A percentile compares a stretch with the other conserved stretches of the same genome.
Conservation (phyloP, 441 rosid genomes). For the Jatropha podagrica region DNA sequence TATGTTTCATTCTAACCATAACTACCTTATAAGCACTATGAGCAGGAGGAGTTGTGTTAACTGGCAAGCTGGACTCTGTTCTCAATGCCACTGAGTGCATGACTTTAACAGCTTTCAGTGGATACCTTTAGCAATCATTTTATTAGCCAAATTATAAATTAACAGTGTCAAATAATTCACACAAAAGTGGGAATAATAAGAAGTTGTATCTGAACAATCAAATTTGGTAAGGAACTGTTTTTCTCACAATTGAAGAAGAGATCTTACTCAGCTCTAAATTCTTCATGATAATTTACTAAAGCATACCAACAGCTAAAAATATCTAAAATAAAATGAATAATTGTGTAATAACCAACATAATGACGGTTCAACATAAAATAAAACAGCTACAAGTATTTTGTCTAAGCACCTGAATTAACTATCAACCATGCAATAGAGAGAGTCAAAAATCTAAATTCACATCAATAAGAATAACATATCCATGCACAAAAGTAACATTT, state of each 20-base stretch:
- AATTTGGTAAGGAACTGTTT: not conserved
- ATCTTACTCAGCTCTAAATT: not conserved
- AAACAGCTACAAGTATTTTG: not conserved
- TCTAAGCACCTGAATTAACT: not conserved
- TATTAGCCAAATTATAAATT: not conserved
- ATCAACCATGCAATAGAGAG: not conserved
- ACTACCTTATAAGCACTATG: constrained; percentile 59
- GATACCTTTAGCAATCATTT: constrained; percentile 56
- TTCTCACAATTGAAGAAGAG: not conserved
- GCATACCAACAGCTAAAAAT: not conserved
- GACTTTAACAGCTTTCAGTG: constrained; percentile 88
- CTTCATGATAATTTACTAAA: not conserved
- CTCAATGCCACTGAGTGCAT: constrained; percentile 92
- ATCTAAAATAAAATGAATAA: not conserved
- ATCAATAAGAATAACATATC: not conserved
- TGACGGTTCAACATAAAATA: not conserved
- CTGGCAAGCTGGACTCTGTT: constrained; percentile 80
- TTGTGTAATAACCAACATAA: not conserved
- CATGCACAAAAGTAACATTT: not conserved
- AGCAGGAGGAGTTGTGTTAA: constrained; percentile 51
- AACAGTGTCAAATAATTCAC: not conserved
- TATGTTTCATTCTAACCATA: constrained; percentile 2
- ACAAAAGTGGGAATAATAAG: not conserved
- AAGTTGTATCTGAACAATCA: not conserved
- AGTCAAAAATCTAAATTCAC: not conserved